phyloP scores from a whole-genome alignment of 768 basidiomycete species.

The Rhizopogon vulgaris region DNA sequence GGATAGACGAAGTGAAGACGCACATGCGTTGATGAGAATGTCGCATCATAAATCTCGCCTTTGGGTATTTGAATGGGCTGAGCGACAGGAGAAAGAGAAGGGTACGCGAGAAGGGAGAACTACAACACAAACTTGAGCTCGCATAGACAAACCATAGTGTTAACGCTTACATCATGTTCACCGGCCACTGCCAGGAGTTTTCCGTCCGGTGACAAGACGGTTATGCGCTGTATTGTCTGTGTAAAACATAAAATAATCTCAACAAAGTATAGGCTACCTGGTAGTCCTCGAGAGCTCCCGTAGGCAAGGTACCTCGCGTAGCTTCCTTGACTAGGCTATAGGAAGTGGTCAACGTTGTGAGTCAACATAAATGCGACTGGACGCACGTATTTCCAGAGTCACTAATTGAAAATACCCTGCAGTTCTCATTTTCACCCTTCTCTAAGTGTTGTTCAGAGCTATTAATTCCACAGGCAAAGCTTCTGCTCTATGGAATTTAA shows the following conservation, averaged over 20 bases:
- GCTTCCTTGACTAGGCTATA: conserved; percentile 47
- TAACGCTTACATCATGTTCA: conserved; percentile 52
- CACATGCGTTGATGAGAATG: conserved; percentile 67
- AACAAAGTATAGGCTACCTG: conserved; percentile 54
- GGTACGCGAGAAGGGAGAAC: conserved; percentile 64
- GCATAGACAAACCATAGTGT: conserved; percentile 9
- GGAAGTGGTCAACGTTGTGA: background rate
- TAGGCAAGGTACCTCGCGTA: conserved; percentile 55
- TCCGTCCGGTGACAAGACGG: conserved; percentile 68
- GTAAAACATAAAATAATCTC: conserved; percentile 1
- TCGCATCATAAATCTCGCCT: conserved; percentile 83
- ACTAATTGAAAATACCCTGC: conserved; percentile 57
- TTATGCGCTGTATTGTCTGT: conserved; percentile 67
- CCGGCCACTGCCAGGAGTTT: conserved; percentile 67
- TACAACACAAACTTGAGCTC: conserved; percentile 21
- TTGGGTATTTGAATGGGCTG: conserved; percentile 46
- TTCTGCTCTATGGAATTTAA: conserved; percentile 30
- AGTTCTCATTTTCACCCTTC: conserved; percentile 76
- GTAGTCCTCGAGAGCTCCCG: conserved; percentile 66
- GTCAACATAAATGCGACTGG: background rate
- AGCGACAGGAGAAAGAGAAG: conserved; percentile 45
- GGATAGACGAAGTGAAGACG: conserved; percentile 11
- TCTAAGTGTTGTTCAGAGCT: conserved; percentile 57
- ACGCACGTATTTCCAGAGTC: conserved; percentile 1
- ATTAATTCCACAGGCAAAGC: conserved; percentile 84